Base-by-base conservation (phyloP, 768 basidiomycete genomes). In the Lentinus brumalis region DNA sequence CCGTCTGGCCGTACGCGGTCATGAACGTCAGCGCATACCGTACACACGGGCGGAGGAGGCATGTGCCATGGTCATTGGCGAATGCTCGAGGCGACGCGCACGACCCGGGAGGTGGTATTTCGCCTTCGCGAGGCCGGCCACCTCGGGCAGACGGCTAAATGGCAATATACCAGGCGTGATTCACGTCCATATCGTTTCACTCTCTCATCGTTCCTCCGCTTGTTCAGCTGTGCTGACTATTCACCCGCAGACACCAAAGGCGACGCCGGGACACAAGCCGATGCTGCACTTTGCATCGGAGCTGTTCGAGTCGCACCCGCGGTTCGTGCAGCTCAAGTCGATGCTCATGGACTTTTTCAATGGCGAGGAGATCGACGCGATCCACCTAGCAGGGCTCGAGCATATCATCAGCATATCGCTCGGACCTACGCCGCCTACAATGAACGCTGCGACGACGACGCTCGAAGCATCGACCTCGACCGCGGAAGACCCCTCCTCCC, bases 271-370 rank as follows among this genome's bases (percentile, higher is more conserved):
- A 10, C 86, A 94, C 67, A 89, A 92, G 67, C 96, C 97, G 49
- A 76, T 98, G 65, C 87, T 99, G 82, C 94, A 96, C 71, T 99
- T 99, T 71, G 92, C 94, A 12, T 96, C 94, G 0, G 92, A 94
- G 62, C 82, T 98, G 10, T 99, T 98, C 74, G 94, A 96, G 67
- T 87, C 92, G 1, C 94, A 98, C 73, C 94, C 96, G 1, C 88
- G 94, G 11, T 96, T 91, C 73, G 78, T 88, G 7, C 95, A 96
- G 70, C 81, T 98, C 66, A 98, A 97, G 78, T 96, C 93, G 1
- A 79, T 96, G 70, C 83, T 98, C 10, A 81, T 98, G 69, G 87
- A 89, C 69, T 85, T 99, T 64, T 98, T 96, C 83, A 92, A 92
- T 72, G 91, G 87, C 40, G 89, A 96, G 74, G 85, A 82, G 42